Evolutionary conservation across 129 eudicot species (phyloP).

Genomic region (Gnaphalium uliginosum): DNA sequence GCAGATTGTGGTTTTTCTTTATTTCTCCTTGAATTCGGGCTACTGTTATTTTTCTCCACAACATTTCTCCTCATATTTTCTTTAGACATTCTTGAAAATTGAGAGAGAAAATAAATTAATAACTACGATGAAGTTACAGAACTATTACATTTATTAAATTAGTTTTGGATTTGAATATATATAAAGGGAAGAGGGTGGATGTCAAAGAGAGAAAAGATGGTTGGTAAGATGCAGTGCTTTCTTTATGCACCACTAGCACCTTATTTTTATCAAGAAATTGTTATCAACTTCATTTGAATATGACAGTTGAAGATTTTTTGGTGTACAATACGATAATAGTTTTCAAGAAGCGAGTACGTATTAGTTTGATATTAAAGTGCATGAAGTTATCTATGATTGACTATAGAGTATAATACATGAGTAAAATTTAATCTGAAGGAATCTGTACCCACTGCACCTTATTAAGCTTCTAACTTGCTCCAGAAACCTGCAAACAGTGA

Average conservation of each 20-base stretch:
- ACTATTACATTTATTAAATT: slow-evolving; percentile 22
- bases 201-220: slow-evolving; percentile 27
- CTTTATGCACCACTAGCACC: slow-evolving; percentile 44
- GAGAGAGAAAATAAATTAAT: background rate
- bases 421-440: slow-evolving; percentile 9
- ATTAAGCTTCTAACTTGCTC: slow-evolving; percentile 1
- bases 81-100: slow-evolving; percentile 58
- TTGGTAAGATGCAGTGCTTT: slow-evolving; percentile 64
- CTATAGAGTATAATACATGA: slow-evolving; percentile 3
- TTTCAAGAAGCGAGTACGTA: background rate
- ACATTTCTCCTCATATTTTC: slow-evolving; percentile 47
- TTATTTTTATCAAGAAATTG: slow-evolving; percentile 43
- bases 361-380: slow-evolving; percentile 8
- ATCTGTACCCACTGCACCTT: background rate
- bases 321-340: background rate
- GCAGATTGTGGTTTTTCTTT: slow-evolving; percentile 48
- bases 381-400: background rate
- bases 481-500: background rate
- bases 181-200: slow-evolving; percentile 37
- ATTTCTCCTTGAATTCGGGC: slow-evolving; percentile 26
- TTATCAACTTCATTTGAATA: slow-evolving; percentile 41
- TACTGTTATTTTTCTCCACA: slow-evolving; percentile 42
- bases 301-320: slow-evolving; percentile 41
- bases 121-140: slow-evolving; percentile 2
- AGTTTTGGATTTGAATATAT: slow-evolving; percentile 33